These are phyloP conservation scores for Eucalyptus erythrocorys DNA, from an alignment of 345 rosid genomes.

Conservation along the genomic window DNA sequence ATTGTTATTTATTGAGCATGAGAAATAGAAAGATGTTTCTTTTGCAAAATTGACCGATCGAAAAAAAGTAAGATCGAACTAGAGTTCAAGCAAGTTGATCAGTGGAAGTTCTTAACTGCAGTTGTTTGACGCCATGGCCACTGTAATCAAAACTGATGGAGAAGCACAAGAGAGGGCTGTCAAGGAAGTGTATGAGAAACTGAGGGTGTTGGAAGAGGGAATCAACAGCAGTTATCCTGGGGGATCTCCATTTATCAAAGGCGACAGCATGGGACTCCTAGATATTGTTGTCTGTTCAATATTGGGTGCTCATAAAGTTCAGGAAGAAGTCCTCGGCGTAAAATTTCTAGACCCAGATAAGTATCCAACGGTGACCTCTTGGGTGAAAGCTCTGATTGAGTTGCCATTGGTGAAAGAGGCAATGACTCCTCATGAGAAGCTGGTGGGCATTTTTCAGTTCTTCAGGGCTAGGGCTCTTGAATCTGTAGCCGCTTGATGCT, in stretches of 20 bases:
- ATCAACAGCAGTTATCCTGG: constrained; percentile 1
- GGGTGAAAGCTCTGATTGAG: constrained; percentile 12
- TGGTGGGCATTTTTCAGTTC: neutral
- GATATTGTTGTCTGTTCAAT: constrained; percentile 16
- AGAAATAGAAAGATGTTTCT: neutral
- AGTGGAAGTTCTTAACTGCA: neutral
- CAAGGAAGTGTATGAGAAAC: constrained; percentile 12
- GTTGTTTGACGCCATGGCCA: constrained; percentile 4
- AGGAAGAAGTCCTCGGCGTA: constrained; percentile 7
- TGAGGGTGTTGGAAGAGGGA: constrained; percentile 25
- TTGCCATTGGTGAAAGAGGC: constrained; percentile 9
- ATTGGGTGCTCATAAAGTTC: constrained; percentile 4
- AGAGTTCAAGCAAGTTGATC: neutral
- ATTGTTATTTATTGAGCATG: neutral
- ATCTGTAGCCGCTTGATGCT: neutral
- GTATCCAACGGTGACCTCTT: constrained; percentile 3
- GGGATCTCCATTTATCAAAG: neutral
- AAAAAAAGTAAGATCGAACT: neutral
- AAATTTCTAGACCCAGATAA: constrained; percentile 4
- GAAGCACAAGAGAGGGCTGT: constrained; percentile 15
- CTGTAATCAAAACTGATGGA: constrained; percentile 5
- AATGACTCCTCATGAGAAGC: constrained; percentile 1
- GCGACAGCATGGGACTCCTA: constrained; percentile 6
- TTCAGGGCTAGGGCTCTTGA: neutral
- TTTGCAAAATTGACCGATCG: neutral